Base-by-base conservation (phyloP, 2,329 filamentous ascomycete species). In the Rhynchosporium agropyri region DNA sequence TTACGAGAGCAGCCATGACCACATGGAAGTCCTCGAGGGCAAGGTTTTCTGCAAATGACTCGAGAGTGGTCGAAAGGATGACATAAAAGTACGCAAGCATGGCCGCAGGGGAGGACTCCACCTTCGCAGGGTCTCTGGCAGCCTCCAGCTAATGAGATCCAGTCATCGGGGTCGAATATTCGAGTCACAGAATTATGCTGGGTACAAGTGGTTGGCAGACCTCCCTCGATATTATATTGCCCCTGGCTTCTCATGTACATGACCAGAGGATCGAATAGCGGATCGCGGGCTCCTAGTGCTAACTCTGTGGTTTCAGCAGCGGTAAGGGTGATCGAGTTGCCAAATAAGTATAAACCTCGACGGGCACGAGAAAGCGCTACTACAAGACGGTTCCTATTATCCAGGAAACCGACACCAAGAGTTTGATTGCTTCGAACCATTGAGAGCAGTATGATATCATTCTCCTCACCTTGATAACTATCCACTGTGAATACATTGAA, bases 391-490 rank as follows among this genome's bases (percentile, higher is more conserved):
- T 86, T 85, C 65, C 77, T 74, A 62, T 89, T 85, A 1, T 82
- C 80, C 1, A 96, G 79, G 68, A 97, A 97, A 0, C 93, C 93
- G 36, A 92, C 87, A 0, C 79, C 78, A 4, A 77, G 72, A 1
- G 77, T 70, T 1, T 73, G 67, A 42, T 88, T 89, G 67, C 88
- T 92, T 49, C 93, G 84, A 3, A 95, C 92, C 0, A 96, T 78
- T 0, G 92, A 96, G 0, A 97, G 78, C 1, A 97, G 74, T 9
- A 97, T 81, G 8, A 97, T 80, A 29, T 93, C 89, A 65, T 96
- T 97, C 73, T 97, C 92, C 70, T 97, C 92, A 12, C 92, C 92
- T 74, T 97, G 92, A 71, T 94, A 97, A 0, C 89, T 91, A 71
- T 97, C 93, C 0, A 97, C 90, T 0, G 92, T 97, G 40, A 85